These are phyloP conservation scores for Agarophyton chilense DNA, from an alignment of 23 red algal genomes.

Conservation along the genomic window DNA sequence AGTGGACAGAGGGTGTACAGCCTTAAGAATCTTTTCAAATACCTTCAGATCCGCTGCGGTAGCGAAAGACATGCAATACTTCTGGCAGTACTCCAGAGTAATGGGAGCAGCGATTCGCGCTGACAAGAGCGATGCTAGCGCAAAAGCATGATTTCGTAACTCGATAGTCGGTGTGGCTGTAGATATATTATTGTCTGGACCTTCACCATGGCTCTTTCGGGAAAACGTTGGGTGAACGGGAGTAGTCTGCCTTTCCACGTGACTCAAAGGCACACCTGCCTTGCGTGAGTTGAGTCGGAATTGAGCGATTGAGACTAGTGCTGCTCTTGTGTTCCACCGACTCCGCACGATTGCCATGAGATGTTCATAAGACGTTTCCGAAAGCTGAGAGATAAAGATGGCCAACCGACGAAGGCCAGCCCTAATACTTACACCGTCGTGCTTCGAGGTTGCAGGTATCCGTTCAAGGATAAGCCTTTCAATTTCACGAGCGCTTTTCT, in stretches of 20 bases:
- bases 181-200: background rate
- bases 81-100: conserved; percentile 14
- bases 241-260: background rate
- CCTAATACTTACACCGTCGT: conserved; percentile 1
- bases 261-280: background rate
- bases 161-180: conserved; percentile 8
- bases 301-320: background rate
- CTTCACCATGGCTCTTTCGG: background rate
- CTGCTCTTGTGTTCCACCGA: conserved; percentile 8
- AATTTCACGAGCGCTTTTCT: conserved; percentile 10
- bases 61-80: conserved; percentile 32
- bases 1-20: conserved; percentile 22
- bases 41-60: conserved; percentile 53
- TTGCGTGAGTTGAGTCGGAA: conserved; percentile 33
- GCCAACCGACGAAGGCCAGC: conserved; percentile 32
- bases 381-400: conserved; percentile 21
- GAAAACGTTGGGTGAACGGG: conserved; percentile 41
- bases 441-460: conserved; percentile 29
- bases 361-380: conserved; percentile 1
- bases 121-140: conserved; percentile 5
- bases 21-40: conserved; percentile 43
- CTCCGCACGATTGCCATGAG: conserved; percentile 11
- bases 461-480: conserved; percentile 56
- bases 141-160: conserved; percentile 6
- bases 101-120: background rate